Evolutionary conservation across 2,329 filamentous ascomycete genomes (phyloP).

Genomic region (Calonectria pseudoreteaudii): DNA sequence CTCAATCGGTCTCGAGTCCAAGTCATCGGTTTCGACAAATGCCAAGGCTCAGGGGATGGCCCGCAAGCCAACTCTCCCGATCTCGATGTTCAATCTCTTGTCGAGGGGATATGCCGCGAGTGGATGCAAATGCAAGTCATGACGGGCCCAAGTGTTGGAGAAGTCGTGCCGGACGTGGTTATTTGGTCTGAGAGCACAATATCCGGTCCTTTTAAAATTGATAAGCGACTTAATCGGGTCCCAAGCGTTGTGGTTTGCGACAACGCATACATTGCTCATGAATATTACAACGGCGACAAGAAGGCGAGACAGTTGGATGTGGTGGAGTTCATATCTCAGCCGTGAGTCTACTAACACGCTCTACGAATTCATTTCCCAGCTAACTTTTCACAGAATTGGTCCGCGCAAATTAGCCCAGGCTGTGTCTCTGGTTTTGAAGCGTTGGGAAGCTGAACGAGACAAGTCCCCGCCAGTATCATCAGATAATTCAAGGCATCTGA

Average conservation of each 20-base stretch:
- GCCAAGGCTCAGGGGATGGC: neutral
- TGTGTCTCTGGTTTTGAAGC: slow-evolving; percentile 41
- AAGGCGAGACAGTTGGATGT: slow-evolving; percentile 35
- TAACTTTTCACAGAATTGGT: slow-evolving; percentile 42
- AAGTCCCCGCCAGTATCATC: neutral
- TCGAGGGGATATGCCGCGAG: slow-evolving; percentile 26
- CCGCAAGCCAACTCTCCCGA: neutral
- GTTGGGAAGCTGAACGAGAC: slow-evolving; percentile 40
- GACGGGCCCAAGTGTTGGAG: neutral
- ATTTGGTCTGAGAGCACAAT: slow-evolving; percentile 38
- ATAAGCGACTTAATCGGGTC: slow-evolving; percentile 2
- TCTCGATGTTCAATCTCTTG: neutral
- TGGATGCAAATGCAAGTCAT: slow-evolving; percentile 36
- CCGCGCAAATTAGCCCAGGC: slow-evolving; percentile 52
- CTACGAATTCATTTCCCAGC: neutral
- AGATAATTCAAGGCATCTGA: neutral
- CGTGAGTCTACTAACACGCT: slow-evolving; percentile 37
- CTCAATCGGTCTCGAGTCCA: slow-evolving; percentile 47
- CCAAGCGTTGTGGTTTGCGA: slow-evolving; percentile 49
- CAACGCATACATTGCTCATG: slow-evolving; percentile 47
- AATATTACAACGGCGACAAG: slow-evolving; percentile 34
- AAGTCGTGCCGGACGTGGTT: slow-evolving; percentile 41
- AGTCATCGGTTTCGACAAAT: slow-evolving; percentile 12
- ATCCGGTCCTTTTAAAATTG: neutral
- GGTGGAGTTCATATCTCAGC: slow-evolving; percentile 54